These are phyloP conservation scores for Russula virescens DNA, from an alignment of 768 basidiomycete genomes.

Conservation along the genomic window DNA sequence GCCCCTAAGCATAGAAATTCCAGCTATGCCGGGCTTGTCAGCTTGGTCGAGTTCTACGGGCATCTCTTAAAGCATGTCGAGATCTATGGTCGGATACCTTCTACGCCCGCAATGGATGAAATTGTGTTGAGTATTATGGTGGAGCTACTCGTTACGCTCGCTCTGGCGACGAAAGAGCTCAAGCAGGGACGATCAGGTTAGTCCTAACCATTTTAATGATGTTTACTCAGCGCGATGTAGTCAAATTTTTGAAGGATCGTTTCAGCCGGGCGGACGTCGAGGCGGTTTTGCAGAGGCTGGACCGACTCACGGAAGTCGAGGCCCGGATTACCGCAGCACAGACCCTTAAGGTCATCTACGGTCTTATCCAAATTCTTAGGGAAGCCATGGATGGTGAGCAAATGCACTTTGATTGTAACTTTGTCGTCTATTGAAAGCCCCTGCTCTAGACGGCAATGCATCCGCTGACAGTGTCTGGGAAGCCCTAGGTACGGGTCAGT, in stretches of 20 bases:
- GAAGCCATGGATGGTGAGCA: neutral
- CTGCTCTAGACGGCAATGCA: neutral
- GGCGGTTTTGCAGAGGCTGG: neutral
- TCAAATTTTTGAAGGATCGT: neutral
- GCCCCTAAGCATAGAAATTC: too few species aligned
- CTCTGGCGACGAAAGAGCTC: neutral
- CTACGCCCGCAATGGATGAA: neutral
- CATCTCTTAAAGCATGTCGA: neutral
- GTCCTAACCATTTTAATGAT: neutral
- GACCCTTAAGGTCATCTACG: neutral
- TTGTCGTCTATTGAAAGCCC: neutral
- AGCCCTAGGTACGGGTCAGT: neutral
- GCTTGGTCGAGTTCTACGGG: neutral
- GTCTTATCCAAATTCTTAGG: neutral
- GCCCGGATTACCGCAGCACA: neutral
- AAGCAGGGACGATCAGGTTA: neutral
- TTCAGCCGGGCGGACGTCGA: neutral
- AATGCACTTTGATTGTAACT: neutral
- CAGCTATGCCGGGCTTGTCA: neutral
- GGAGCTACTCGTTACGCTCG: neutral
- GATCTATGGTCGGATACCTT: neutral
- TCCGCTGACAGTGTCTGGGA: neutral
- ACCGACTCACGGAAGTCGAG: neutral
- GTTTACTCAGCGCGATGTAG: neutral
- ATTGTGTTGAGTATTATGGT: neutral